These are phyloP conservation scores for Xerocomellus intermedius DNA, from an alignment of 768 basidiomycete genomes.

Conservation along the genomic window DNA sequence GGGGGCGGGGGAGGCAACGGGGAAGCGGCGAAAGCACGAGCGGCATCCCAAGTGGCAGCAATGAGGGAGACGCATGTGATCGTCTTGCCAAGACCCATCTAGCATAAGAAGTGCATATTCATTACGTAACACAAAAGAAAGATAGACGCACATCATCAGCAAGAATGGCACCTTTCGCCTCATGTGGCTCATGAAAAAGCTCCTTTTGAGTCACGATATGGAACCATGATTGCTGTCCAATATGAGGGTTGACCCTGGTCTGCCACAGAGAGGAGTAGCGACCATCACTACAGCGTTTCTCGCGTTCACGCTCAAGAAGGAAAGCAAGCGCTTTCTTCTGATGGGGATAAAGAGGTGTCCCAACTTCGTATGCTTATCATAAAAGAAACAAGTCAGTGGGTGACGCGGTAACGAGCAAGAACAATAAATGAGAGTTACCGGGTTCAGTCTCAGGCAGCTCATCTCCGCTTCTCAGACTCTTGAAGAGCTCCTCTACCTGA, in stretches of 20 bases:
- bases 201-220: conserved; percentile 86
- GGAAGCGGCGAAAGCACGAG: conserved; percentile 59
- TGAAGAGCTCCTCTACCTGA: conserved; percentile 93
- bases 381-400: conserved; percentile 15
- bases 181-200: conserved; percentile 58
- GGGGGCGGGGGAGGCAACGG: conserved; percentile 48
- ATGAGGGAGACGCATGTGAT: conserved; percentile 94
- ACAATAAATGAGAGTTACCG: conserved; percentile 47
- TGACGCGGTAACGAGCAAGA: conserved; percentile 10
- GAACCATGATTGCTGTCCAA: conserved; percentile 59
- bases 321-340: conserved; percentile 98
- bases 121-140: conserved; percentile 11
- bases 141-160: conserved; percentile 86
- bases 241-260: conserved; percentile 46
- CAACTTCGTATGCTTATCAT: conserved; percentile 61
- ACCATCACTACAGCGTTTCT: conserved; percentile 56
- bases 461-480: conserved; percentile 81
- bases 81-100: conserved; percentile 99
- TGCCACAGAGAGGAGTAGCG: conserved; percentile 75
- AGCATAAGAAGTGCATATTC: conserved; percentile 8
- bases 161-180: conserved; percentile 85
- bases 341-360: conserved; percentile 90
- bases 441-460: conserved; percentile 86
- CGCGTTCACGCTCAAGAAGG: conserved; percentile 82
- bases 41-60: conserved; percentile 75